A percentile compares a stretch with the other conserved stretches of the same genome.
Conservation (phyloP, 495 filamentous ascomycete species). For the Xylaria cubensis region DNA sequence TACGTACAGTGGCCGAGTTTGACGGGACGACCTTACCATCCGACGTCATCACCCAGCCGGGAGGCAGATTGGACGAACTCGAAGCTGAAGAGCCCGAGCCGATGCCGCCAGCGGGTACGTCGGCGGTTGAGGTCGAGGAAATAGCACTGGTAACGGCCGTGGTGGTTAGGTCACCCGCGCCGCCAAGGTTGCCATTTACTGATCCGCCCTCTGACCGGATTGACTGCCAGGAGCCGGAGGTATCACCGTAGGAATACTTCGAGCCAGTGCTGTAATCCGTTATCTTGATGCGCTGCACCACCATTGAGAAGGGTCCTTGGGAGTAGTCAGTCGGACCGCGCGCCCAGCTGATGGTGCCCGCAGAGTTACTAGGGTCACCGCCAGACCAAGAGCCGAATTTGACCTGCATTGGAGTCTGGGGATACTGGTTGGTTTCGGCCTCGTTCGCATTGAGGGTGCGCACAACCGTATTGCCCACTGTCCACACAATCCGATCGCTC, state of each 20-base stretch:
- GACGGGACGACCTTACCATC: slow-evolving; percentile 72
- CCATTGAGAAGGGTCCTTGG: slow-evolving; percentile 84
- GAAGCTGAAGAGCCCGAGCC: slow-evolving; percentile 53
- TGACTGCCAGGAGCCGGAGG: slow-evolving; percentile 75
- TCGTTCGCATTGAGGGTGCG: slow-evolving; percentile 67
- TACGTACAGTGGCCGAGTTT: slow-evolving; percentile 58
- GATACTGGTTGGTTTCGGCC: slow-evolving; percentile 72
- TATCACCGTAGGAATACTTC: slow-evolving; percentile 79
- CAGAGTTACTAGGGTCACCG: slow-evolving; percentile 73
- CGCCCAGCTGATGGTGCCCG: slow-evolving; percentile 88
- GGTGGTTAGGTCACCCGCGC: slow-evolving; percentile 55
- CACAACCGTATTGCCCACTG: slow-evolving; percentile 72
- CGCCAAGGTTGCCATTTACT: slow-evolving; percentile 64
- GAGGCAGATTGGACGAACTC: slow-evolving; percentile 33
- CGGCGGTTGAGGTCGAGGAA: slow-evolving; percentile 40
- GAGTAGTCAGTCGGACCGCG: slow-evolving; percentile 80
- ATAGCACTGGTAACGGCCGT: slow-evolving; percentile 53
- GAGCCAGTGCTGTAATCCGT: slow-evolving; percentile 91
- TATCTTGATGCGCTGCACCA: slow-evolving; percentile 74
- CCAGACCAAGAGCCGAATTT: slow-evolving; percentile 88
- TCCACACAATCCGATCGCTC: slow-evolving; percentile 76
- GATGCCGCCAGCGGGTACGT: slow-evolving; percentile 69
- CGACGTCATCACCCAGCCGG: slow-evolving; percentile 76
- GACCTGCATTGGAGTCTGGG: slow-evolving; percentile 89
- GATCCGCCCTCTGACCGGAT: slow-evolving; percentile 58